Base-by-base conservation (phyloP, 352 stramenopile genomes). In the Globisporangium apiculatum region DNA sequence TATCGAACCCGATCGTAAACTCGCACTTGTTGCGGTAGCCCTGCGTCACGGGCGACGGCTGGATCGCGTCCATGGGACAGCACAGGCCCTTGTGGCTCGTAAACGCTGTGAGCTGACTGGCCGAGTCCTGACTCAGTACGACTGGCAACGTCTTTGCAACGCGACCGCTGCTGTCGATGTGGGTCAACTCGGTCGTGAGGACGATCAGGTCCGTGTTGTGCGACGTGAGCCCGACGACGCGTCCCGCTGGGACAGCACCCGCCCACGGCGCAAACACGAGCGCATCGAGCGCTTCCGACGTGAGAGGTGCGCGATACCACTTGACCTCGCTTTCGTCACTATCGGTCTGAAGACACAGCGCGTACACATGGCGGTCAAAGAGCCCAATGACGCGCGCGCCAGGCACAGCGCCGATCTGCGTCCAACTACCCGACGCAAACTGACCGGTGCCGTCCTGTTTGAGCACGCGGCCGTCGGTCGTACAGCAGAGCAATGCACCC, bases 1-100 rank as follows among this genome's bases (percentile, higher is more conserved):
- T 73, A 59, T 96, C 83, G 35, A 87, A 82, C 45, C 95, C 95
- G 66, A 98, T 91, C 45, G 86, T 99, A 69, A 99, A 98, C 65
- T 99, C 95, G 67, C 89, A 98, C 76, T 99, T 99, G 83, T 99
- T 99, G 40, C 96, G 79, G 71, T 98, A 98, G 31, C 89, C 87
- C 66, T 92, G 76, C 1, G 82, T 82, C 48, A 76, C 63, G 2
- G 92, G 93, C 35, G 89, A 97, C 12, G 81, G 67, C 14, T 90
- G 64, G 51, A 98, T 95, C 43, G 83, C 79, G 45, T 98, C 78
- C 65, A 97, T 86, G 0, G 80, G 69, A 49, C 87, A 96, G 65
- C 82, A 91, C 17, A 94, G 59, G 0, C 82, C 82, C 54, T 91
- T 92, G 75, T 94, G 82, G 54, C 81, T 91, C 1, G 83, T 78